Evolutionary conservation across 208 protist genomes (phyloP).

Genomic region (Wallacemonas collosoma): DNA sequence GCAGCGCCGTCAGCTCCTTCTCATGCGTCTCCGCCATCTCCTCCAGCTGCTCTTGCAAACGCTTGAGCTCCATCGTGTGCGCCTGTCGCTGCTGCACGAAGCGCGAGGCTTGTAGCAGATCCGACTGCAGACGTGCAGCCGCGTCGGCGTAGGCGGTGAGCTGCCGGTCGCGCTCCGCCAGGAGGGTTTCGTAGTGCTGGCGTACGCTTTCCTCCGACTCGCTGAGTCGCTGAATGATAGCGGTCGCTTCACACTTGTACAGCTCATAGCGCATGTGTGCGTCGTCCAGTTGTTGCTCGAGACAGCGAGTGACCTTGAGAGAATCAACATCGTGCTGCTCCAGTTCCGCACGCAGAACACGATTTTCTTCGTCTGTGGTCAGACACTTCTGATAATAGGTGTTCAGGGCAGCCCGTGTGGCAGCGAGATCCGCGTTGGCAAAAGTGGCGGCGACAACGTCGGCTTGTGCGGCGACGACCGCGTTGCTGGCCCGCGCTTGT

Average conservation of each 20-base stretch:
- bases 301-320: constrained; percentile 49
- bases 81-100: constrained; percentile 68
- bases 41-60: constrained; percentile 65
- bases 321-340: constrained; percentile 56
- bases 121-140: constrained; percentile 54
- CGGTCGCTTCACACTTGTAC: constrained; percentile 42
- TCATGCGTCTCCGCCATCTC: constrained; percentile 58
- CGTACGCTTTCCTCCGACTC: constrained; percentile 36
- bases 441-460: constrained; percentile 62
- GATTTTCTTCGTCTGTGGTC: constrained; percentile 46
- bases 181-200: constrained; percentile 46
- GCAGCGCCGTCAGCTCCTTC: constrained; percentile 62
- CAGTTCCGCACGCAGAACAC: constrained; percentile 45
- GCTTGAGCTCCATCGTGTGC: constrained; percentile 62
- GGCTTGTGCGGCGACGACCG: neutral
- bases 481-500: neutral
- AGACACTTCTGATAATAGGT: constrained; percentile 49
- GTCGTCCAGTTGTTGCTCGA: constrained; percentile 50
- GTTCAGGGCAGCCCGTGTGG: constrained; percentile 45
- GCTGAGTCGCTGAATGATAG: constrained; percentile 33
- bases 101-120: constrained; percentile 55
- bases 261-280: constrained; percentile 26
- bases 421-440: constrained; percentile 55
- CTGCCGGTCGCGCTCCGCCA: constrained; percentile 70
- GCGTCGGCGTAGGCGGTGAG: constrained; percentile 51